Evolutionary conservation across 768 basidiomycete species (phyloP), one percentile per base, ranked within the genome.

Genomic region (Tubosaeta brunneosetosa): DNA sequence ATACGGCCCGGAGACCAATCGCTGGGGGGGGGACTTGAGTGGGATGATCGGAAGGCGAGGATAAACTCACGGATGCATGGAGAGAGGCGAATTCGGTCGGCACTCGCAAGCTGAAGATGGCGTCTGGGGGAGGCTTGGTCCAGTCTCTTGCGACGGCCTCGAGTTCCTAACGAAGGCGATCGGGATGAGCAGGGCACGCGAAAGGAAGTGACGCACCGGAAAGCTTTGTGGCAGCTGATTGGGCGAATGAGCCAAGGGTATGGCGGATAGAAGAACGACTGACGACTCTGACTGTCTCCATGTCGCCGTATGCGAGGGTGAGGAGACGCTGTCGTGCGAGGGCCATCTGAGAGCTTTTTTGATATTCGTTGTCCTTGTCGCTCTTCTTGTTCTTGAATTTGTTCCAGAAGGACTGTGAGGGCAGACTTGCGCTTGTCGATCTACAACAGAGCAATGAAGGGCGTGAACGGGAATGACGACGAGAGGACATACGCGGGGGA

Each of bases 31-130:
- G 22, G 55, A 56, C 52, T 51, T 67, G 49, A 71, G 61, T n/a
- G 45, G 43, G 59, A 46, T 40, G 55, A 36, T 43, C 45, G 19
- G 51, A 29, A 61, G 31, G 32, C 58, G 55, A 22, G 37, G 41
- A 40, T 26, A 47, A 17, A 74, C 87, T 64, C 65, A 92, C 89
- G 44, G 89, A 84, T 49, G 91, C 90, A 61, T 88, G 85, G 31
- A 90, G 77, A 26, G 90, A 90, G 2, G 88, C 91, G 70, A 80
- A 91, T 68, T 93, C 91, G n/a, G 89, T 85, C 2, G 91, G 91
- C 0, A 92, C 82, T 25, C 91, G 86, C 51, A 93, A 72, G 56
- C 78, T 77, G 73, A 92, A 88, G 42, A 77, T 69, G 37, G 81
- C 85, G 66, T 86, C 88, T 49, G 89, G 87, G 14, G 91, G 88